These are phyloP conservation scores for Arthromyces matolae DNA, from an alignment of 768 basidiomycete genomes.

Conservation along the genomic window DNA sequence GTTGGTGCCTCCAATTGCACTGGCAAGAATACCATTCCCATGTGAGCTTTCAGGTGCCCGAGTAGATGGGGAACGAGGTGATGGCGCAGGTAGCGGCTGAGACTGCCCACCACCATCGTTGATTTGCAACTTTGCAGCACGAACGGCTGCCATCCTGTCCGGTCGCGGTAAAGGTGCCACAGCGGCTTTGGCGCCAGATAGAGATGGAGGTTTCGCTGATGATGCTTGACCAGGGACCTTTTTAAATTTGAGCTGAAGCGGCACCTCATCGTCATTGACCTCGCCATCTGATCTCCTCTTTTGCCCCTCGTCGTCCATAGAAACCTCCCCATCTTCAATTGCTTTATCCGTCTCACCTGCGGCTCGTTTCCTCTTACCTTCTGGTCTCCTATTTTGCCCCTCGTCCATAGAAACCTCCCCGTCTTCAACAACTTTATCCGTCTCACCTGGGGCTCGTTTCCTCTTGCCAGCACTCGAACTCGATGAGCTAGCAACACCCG, in stretches of 20 bases:
- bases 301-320: background rate
- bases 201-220: background rate
- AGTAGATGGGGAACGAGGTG: too few relatives aligned
- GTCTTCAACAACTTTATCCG: background rate
- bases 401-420: background rate
- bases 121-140: slow-evolving; percentile 9
- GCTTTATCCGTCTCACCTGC: background rate
- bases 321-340: background rate
- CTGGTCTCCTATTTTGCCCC: background rate
- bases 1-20: too few relatives aligned
- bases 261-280: background rate
- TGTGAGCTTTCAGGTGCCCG: too few relatives aligned
- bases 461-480: background rate
- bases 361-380: slow-evolving; percentile 1
- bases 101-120: background rate
- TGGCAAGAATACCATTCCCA: too few relatives aligned
- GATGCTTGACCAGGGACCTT: background rate
- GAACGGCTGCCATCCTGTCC: slow-evolving; percentile 9
- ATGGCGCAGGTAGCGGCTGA: too few relatives aligned
- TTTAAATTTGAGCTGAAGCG: background rate
- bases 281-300: background rate
- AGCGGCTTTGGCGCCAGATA: background rate
- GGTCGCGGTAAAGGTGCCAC: background rate
- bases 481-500: background rate
- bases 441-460: background rate